phyloP scores from a whole-genome alignment of 176 grass and related monocot genomes.

The Melocanna baccifera region DNA sequence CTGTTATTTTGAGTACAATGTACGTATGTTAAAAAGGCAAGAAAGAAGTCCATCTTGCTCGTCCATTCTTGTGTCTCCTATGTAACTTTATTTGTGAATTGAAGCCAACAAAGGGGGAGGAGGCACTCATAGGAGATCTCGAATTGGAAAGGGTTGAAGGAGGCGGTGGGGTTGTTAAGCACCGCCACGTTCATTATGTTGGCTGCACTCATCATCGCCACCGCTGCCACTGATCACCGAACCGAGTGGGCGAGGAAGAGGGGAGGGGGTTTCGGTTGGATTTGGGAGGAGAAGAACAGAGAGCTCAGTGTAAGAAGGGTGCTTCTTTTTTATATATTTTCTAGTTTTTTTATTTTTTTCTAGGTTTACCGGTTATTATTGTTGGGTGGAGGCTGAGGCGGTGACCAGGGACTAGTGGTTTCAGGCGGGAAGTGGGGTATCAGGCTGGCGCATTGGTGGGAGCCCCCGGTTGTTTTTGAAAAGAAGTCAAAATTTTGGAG shows the following conservation, averaged over 20 bases:
- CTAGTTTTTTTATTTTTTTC: no score
- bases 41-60: no score
- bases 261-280: background rate
- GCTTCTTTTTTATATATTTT: background rate
- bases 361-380: background rate
- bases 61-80: no score
- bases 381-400: no score
- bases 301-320: background rate
- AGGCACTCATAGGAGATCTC: constrained; percentile 99
- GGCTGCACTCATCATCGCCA: constrained; percentile 78
- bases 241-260: background rate
- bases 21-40: no score
- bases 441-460: no score
- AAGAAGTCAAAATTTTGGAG: no score
- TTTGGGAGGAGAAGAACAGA: background rate
- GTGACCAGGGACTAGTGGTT: no score
- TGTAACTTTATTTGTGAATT: no score
- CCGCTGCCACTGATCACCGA: background rate
- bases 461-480: no score
- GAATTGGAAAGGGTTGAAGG: constrained; percentile 96
- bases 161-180: constrained; percentile 81
- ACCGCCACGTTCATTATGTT: constrained; percentile 88
- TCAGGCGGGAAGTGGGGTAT: no score
- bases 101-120: constrained; percentile 45
- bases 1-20: no score